Evolutionary conservation across 345 rosid species (phyloP).

Genomic region (Brassica incana): DNA sequence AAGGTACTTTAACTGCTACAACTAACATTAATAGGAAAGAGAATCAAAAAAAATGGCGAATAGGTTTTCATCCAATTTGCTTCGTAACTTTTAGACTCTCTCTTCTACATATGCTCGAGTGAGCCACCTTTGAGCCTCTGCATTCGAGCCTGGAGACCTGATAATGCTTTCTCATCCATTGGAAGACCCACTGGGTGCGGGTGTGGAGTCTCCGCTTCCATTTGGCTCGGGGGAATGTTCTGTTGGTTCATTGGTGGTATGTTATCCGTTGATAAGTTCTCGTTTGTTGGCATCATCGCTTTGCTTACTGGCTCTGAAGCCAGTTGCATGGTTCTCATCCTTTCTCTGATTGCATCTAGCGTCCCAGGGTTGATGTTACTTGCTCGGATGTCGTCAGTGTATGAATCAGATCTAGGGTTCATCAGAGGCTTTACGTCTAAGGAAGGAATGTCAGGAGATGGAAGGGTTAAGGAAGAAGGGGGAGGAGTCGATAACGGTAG

Average conservation of each 20-base stretch:
- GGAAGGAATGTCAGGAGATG: conserved; percentile 82
- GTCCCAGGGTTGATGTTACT: conserved; percentile 55
- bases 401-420: conserved; percentile 58
- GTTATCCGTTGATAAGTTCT: conserved; percentile 29
- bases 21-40: conserved; percentile 12
- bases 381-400: conserved; percentile 53
- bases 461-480: conserved; percentile 61
- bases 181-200: conserved; percentile 56
- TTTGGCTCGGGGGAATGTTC: conserved; percentile 39
- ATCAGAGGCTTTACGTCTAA: conserved; percentile 58
- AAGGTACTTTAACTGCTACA: conserved; percentile 11
- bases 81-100: conserved; percentile 4
- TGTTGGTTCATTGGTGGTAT: conserved; percentile 49
- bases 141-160: conserved; percentile 98
- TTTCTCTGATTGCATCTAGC: conserved; percentile 92
- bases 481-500: conserved; percentile 92
- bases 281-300: conserved; percentile 53
- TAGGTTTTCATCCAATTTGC: not conserved
- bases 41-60: conserved; percentile 28
- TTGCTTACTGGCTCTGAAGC: conserved; percentile 67
- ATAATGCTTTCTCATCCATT: conserved; percentile 94
- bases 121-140: conserved; percentile 96
- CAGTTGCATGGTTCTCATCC: conserved; percentile 96
- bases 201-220: conserved; percentile 48
- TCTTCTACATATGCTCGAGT: conserved; percentile 63